phyloP scores from a whole-genome alignment of 208 protist genomes.

The Giardia duodenalis region DNA sequence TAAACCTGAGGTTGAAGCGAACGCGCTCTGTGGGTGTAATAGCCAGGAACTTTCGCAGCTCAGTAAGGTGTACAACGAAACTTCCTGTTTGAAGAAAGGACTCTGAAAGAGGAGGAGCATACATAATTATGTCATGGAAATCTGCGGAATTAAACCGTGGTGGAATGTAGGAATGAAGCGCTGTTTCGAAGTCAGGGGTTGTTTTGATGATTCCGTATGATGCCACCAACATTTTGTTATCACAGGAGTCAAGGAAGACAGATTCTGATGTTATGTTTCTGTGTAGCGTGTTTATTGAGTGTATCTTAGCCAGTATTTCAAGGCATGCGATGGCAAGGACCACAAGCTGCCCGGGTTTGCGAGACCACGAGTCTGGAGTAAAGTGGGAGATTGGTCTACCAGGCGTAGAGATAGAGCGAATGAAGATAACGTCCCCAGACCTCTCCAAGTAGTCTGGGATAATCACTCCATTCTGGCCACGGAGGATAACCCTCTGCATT shows the following conservation, averaged over 20 bases:
- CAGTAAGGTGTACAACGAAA: not conserved
- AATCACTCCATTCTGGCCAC: not conserved
- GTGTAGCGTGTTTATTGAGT: not conserved
- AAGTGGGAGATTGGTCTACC: not conserved
- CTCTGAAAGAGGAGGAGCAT: not conserved
- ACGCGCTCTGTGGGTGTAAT: not conserved
- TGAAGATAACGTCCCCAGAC: not conserved
- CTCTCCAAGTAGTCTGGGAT: not conserved
- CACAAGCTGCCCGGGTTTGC: not conserved
- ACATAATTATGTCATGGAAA: not conserved
- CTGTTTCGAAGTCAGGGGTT: not conserved
- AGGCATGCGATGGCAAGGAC: not conserved
- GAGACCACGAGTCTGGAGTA: not conserved
- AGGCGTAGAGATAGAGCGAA: not conserved
- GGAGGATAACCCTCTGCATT: not conserved
- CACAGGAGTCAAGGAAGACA: not conserved
- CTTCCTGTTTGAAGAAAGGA: not conserved
- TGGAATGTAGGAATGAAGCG: not conserved
- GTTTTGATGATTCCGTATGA: not conserved
- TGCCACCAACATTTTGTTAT: not conserved
- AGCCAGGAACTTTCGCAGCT: not conserved
- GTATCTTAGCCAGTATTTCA: not conserved
- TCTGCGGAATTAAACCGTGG: not conserved
- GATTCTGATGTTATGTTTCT: not conserved
- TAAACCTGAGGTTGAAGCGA: not conserved